phyloP scores from a whole-genome alignment of 768 basidiomycete species.

The Collybia nuda region DNA sequence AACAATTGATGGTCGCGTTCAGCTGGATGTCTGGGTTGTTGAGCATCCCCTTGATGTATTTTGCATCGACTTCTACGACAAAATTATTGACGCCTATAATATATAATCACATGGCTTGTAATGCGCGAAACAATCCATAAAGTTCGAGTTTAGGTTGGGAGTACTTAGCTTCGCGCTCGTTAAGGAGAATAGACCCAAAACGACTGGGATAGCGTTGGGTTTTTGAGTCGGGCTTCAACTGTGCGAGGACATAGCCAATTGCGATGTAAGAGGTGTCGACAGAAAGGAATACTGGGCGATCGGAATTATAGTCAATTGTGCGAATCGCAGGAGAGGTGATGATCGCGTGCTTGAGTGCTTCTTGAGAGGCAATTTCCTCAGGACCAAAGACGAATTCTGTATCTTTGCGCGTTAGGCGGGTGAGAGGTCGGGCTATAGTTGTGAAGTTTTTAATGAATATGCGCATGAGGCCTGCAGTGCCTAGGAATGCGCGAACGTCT shows the following conservation, averaged over 20 bases:
- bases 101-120: neutral
- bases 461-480: constrained; percentile 20
- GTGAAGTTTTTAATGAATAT: constrained; percentile 26
- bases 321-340: constrained; percentile 8
- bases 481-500: constrained; percentile 28
- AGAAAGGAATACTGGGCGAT: neutral
- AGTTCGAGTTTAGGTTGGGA: neutral
- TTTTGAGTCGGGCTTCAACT: neutral
- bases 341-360: neutral
- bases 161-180: neutral
- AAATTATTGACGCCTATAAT: constrained; percentile 20
- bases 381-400: constrained; percentile 28
- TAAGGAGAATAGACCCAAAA: constrained; percentile 1
- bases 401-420: constrained; percentile 17
- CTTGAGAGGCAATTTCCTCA: neutral
- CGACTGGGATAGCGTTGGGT: constrained; percentile 16
- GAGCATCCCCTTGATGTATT: constrained; percentile 30
- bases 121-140: neutral
- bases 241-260: neutral
- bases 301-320: constrained; percentile 9
- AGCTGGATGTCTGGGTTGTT: constrained; percentile 31
- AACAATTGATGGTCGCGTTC: constrained; percentile 32
- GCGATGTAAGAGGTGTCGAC: constrained; percentile 2
- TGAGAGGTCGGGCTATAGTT: constrained; percentile 14
- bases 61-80: constrained; percentile 27